Conservation (phyloP, 768 basidiomycete genomes). For the Russula vinacea region DNA sequence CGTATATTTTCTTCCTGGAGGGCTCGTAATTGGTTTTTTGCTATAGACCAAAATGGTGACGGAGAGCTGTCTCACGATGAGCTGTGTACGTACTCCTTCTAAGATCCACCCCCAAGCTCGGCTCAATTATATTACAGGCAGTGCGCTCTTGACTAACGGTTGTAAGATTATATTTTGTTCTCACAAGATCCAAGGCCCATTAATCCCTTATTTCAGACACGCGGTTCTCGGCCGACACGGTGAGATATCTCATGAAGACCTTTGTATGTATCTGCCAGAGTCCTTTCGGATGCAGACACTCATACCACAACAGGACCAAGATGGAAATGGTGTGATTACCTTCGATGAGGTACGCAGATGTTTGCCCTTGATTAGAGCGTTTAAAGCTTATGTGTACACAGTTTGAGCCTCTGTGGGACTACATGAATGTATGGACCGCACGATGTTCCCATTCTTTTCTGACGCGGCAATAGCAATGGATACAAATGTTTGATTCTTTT, state of each 20-base stretch:
- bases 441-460: neutral
- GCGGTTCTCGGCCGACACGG: conserved; percentile 6
- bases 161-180: neutral
- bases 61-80: conserved; percentile 13
- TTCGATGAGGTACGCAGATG: conserved; percentile 15
- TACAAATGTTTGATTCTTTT: no score
- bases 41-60: conserved; percentile 15
- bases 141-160: conserved; percentile 11
- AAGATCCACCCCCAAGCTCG: neutral
- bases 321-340: conserved; percentile 7
- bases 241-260: conserved; percentile 17
- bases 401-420: conserved; percentile 17
- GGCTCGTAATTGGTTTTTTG: conserved; percentile 8
- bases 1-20: neutral
- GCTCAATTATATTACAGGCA: conserved; percentile 4
- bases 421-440: conserved; percentile 8
- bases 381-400: neutral
- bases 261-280: conserved; percentile 9
- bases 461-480: no score
- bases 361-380: no score
- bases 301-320: conserved; percentile 7
- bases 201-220: neutral
- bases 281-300: neutral
- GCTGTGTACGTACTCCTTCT: conserved; percentile 9
- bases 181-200: neutral